Evolutionary conservation across 23 red algal genomes (phyloP).

Genomic region (Gracilaria gracilis): DNA sequence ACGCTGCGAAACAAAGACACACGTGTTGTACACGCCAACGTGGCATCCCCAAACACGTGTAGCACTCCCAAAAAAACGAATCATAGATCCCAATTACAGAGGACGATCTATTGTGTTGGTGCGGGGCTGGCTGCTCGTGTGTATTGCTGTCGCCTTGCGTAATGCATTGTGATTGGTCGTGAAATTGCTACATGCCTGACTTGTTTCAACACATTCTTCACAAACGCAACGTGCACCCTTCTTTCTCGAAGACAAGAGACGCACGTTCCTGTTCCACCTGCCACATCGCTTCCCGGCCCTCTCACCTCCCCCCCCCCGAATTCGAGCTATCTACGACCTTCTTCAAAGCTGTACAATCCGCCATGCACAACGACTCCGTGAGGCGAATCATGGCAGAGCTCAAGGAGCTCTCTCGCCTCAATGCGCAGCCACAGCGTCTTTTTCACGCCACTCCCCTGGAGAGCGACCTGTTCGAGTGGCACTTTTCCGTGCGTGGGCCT

Average conservation of each 20-base stretch:
- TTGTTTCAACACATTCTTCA: not conserved
- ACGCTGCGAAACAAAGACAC: not conserved
- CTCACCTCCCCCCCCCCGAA: not conserved
- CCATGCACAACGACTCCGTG: constrained; percentile 71
- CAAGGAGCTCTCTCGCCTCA: constrained; percentile 78
- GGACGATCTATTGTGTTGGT: not conserved
- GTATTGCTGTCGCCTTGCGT: not conserved
- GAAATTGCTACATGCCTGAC: not conserved
- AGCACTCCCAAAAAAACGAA: not conserved
- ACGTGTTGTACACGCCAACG: not conserved
- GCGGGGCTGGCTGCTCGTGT: not conserved
- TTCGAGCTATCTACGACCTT: no score
- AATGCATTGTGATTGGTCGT: not conserved
- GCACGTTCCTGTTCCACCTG: not conserved
- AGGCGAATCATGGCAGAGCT: constrained; percentile 91
- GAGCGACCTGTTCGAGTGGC: constrained; percentile 97
- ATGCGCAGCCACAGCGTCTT: constrained; percentile 40
- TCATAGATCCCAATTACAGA: not conserved
- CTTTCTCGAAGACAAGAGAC: not conserved
- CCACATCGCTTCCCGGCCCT: not conserved
- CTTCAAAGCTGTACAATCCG: not conserved
- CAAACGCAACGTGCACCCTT: not conserved
- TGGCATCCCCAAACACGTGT: not conserved
- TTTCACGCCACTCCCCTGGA: constrained; percentile 89
- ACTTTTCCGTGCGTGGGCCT: constrained; percentile 95